A percentile compares a stretch with the other conserved stretches of the same genome.
These are phyloP conservation scores for Mediolabrus comicus DNA, from an alignment of 108 stramenopile genomes.

Conservation along the genomic window DNA sequence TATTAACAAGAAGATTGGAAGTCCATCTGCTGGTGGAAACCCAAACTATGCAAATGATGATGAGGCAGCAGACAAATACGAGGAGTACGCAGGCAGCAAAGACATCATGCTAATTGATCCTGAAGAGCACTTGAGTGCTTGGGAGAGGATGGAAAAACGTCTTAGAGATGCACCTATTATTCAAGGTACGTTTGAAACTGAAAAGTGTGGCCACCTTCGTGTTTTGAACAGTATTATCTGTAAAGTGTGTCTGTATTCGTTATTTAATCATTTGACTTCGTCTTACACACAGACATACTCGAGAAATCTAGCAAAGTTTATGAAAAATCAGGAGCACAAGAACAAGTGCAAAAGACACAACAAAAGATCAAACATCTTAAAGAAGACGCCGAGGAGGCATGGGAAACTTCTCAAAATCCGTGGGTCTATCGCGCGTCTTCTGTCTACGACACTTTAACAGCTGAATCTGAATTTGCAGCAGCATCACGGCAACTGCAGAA, in stretches of 20 bases:
- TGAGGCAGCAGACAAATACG: constrained; percentile 65
- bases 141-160: constrained; percentile 91
- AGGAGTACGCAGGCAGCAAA: constrained; percentile 71
- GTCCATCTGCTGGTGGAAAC: constrained; percentile 40
- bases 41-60: constrained; percentile 52
- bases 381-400: constrained; percentile 92
- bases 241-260: background rate
- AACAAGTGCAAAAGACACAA: constrained; percentile 46
- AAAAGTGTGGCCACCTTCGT: no score
- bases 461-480: constrained; percentile 92
- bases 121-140: constrained; percentile 87
- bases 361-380: constrained; percentile 69
- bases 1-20: constrained; percentile 84
- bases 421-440: constrained; percentile 95
- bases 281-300: constrained; percentile 51
- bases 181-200: constrained; percentile 51
- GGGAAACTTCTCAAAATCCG: constrained; percentile 99
- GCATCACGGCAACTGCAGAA: constrained; percentile 89
- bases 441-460: constrained; percentile 94
- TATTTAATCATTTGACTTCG: background rate
- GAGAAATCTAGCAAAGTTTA: constrained; percentile 56
- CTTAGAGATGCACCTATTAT: constrained; percentile 94
- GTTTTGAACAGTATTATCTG: no score
- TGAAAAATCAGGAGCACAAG: constrained; percentile 77
- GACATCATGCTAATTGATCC: constrained; percentile 92